Evolutionary conservation across 1,284 basidiomycete species (phyloP).

Genomic region (Sanghuangporus sanghuang): DNA sequence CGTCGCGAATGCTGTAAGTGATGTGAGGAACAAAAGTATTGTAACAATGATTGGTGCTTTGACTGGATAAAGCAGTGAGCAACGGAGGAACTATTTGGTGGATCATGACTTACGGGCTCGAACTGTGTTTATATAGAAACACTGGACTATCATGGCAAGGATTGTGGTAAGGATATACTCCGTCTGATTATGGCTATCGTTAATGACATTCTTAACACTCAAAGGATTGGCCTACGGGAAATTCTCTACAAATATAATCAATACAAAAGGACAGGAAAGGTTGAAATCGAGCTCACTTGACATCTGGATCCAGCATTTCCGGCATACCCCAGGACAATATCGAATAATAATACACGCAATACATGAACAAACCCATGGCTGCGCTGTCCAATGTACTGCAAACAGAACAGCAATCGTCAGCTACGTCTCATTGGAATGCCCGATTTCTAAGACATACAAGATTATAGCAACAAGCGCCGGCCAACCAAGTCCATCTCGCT

Average conservation of each 20-base stretch:
- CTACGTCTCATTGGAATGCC: neutral
- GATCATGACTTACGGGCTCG: constrained; percentile 2
- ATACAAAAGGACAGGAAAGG: neutral
- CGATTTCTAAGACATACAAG: neutral
- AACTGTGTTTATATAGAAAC: constrained; percentile 16
- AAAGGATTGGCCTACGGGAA: neutral
- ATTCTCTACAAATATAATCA: constrained; percentile 2
- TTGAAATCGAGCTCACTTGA: neutral
- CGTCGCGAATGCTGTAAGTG: constrained; percentile 1
- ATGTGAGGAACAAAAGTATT: constrained; percentile 6
- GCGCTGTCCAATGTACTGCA: constrained; percentile 7
- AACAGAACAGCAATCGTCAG: neutral
- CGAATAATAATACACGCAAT: constrained; percentile 13
- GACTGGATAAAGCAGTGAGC: neutral
- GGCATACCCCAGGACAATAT: constrained; percentile 11
- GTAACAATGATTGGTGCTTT: constrained; percentile 4
- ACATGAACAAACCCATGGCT: constrained; percentile 13
- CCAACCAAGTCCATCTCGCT: constrained; percentile 1
- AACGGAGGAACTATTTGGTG: neutral
- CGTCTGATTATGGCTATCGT: neutral
- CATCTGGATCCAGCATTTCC: constrained; percentile 1
- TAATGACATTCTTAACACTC: neutral
- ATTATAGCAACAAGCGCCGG: constrained; percentile 8
- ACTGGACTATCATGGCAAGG: constrained; percentile 11
- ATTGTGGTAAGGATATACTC: constrained; percentile 14